Evolutionary conservation across 2,329 filamentous ascomycete genomes (phyloP), one percentile per base, ranked within the genome.

Genomic region (Colletotrichum godetiae): DNA sequence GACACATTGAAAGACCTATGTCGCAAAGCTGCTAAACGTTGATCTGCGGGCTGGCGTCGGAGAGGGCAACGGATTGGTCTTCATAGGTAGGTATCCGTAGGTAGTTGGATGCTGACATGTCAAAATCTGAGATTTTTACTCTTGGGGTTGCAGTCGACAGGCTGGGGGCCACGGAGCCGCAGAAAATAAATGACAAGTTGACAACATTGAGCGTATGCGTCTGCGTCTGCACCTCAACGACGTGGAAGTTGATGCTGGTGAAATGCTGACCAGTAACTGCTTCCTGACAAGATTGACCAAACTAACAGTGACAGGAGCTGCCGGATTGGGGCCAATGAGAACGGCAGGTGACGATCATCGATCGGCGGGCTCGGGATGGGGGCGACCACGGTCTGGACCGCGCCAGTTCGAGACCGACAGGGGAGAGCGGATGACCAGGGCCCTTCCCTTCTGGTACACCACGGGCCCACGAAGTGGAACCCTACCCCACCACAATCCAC

Each of bases 321-420:
- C 67, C 42, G 70, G 60, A 64, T 55, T 65, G 65, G 58, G 65
- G 53, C 69, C 65, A 72, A 69, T 68, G 59, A 42, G 22, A 72
- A 6, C 57, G 67, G 67, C 67, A 70, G 59, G 60, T 65, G 60
- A 61, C 46, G 70, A 73, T 73, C 70, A 56, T 70, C 35, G 67
- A 73, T 73, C 67, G 70, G 67, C 56, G 35, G 57, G 27, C 33
- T 69, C 19, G 13, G 46, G 29, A 67, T 49, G 67, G 60, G 46
- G 67, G 53, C 60, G 67, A 73, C 67, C 56, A 49, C 60, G 56
- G 67, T 73, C 70, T 65, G 49, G 70, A 73, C 67, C 60, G 60
- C 60, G 55, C 70, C 67, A 65, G 35, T 61, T 52, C 67, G 22
- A 60, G 67, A 64, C 67, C 55, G 56, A 65, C 67, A 70, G 59